A percentile compares a stretch with the other conserved stretches of the same genome.
These are phyloP conservation scores for Heritiera fomes DNA, from an alignment of 345 rosid genomes.

Conservation along the genomic window DNA sequence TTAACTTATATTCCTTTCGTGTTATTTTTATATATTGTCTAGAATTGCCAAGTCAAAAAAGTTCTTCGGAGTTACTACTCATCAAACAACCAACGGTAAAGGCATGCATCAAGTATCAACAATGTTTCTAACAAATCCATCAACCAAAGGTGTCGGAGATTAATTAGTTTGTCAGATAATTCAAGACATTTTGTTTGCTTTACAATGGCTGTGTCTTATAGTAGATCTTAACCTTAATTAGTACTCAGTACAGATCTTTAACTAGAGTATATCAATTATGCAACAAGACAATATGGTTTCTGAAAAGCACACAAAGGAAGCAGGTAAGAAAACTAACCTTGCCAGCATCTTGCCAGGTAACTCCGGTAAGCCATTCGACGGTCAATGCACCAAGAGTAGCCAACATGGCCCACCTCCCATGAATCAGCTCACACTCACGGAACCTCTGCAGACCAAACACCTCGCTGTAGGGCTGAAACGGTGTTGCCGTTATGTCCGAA, in stretches of 20 bases:
- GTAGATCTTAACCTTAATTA: no score
- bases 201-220: no score
- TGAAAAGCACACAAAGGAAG: background rate
- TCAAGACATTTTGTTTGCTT: no score
- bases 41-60: background rate
- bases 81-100: background rate
- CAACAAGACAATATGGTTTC: background rate
- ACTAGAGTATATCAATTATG: background rate
- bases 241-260: slow-evolving; percentile 37
- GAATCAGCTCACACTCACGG: slow-evolving; percentile 79
- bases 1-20: no score
- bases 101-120: background rate
- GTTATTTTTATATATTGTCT: no score
- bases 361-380: slow-evolving; percentile 75
- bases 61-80: background rate
- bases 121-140: background rate
- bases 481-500: slow-evolving; percentile 55
- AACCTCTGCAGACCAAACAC: slow-evolving; percentile 78
- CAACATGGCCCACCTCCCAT: slow-evolving; percentile 83
- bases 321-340: slow-evolving; percentile 39
- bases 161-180: background rate
- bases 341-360: slow-evolving; percentile 86
- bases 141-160: background rate
- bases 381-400: slow-evolving; percentile 74
- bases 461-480: slow-evolving; percentile 74